These are phyloP conservation scores for Citrus sinensis DNA, from an alignment of 345 rosid genomes.

Conservation along the genomic window DVS_A1.0 CM039162.1:17950501-17951000, in stretches of 20 bases:
- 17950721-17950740: neutral
- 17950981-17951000: neutral
- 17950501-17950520: neutral
- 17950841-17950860: neutral
- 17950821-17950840: neutral
- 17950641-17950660: neutral
- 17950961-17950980: neutral
- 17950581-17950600: slow-evolving; percentile 7
- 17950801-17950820: slow-evolving; percentile 3
- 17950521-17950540: slow-evolving; percentile 18
- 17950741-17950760: slow-evolving; percentile 21
- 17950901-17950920: too few species aligned
- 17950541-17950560: slow-evolving; percentile 15
- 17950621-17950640: neutral
- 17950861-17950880: neutral
- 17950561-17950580: slow-evolving; percentile 13
- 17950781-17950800: neutral
- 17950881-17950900: neutral
- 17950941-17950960: neutral
- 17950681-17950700: slow-evolving; percentile 15
- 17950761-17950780: neutral
- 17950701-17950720: neutral
- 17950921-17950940: neutral
- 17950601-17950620: neutral
- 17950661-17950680: neutral